Conservation (phyloP, 1,284 basidiomycete species). For the Wolfiporia cocos region DNA sequence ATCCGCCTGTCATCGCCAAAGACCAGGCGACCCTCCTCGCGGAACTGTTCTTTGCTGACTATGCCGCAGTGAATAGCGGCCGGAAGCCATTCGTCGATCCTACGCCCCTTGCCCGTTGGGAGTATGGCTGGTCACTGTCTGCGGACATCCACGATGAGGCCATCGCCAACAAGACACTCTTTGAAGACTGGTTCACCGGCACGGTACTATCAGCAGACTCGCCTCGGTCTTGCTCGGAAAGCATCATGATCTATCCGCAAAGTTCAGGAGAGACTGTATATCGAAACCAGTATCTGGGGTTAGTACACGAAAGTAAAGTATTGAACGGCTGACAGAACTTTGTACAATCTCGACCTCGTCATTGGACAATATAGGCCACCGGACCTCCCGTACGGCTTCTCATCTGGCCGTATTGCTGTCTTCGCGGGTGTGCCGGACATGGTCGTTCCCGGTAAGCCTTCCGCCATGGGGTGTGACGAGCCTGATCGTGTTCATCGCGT, state of each 20-base stretch:
- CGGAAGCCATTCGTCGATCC: conserved; percentile 34
- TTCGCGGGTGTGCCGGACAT: conserved; percentile 31
- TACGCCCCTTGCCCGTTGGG: conserved; percentile 30
- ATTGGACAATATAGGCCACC: conserved; percentile 20
- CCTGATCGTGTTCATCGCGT: background rate
- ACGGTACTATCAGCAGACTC: conserved; percentile 25
- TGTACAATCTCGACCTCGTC: too few species aligned
- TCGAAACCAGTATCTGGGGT: conserved; percentile 22
- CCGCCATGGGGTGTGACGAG: background rate
- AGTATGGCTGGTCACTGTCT: conserved; percentile 23
- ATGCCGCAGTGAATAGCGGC: conserved; percentile 29
- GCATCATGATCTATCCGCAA: conserved; percentile 32
- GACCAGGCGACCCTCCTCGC: conserved; percentile 32
- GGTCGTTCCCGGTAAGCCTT: conserved; percentile 29
- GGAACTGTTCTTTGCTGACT: conserved; percentile 32
- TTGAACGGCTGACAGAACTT: too few species aligned
- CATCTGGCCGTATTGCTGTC: conserved; percentile 23
- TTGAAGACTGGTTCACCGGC: conserved; percentile 31
- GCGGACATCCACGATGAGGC: conserved; percentile 19
- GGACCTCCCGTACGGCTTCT: conserved; percentile 25
- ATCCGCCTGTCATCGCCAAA: conserved; percentile 29
- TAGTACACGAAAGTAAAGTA: conserved; percentile 6
- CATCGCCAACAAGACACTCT: conserved; percentile 24
- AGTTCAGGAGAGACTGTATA: conserved; percentile 22
- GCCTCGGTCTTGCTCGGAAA: conserved; percentile 28